A percentile compares a stretch with the other conserved stretches of the same genome.
These are phyloP conservation scores for Emmonsia crescens DNA, from an alignment of 2,329 filamentous ascomycete species.

Conservation along the genomic window DNA sequence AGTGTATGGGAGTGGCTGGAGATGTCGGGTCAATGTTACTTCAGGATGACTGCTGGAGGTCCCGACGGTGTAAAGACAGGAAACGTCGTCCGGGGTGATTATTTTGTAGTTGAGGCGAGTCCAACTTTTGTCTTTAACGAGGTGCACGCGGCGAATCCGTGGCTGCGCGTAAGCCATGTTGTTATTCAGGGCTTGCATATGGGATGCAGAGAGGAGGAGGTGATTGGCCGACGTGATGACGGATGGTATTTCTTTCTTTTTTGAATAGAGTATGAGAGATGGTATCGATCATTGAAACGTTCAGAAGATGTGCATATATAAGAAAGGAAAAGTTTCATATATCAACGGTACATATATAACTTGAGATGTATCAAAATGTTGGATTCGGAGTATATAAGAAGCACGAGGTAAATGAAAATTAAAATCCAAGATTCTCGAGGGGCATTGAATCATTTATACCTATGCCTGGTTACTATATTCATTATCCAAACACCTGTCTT, in stretches of 20 bases:
- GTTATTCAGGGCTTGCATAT: conserved; percentile 1
- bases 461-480: neutral
- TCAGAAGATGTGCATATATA: neutral
- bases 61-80: conserved; percentile 9
- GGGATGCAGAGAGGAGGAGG: neutral
- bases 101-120: neutral
- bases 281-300: neutral
- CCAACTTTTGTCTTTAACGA: neutral
- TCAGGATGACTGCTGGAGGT: neutral
- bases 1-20: neutral
- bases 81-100: conserved; percentile 4
- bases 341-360: neutral
- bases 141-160: neutral
- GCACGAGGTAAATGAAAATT: neutral
- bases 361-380: neutral
- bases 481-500: neutral
- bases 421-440: neutral
- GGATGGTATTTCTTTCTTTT: neutral
- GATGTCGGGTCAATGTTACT: neutral
- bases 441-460: neutral
- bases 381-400: neutral
- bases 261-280: neutral
- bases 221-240: neutral
- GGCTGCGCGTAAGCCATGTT: neutral
- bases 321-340: neutral